A percentile compares a stretch with the other conserved stretches of the same genome.
Evolutionary conservation across 768 basidiomycete genomes (phyloP).

Genomic region (Asterophora lycoperdoides): DNA sequence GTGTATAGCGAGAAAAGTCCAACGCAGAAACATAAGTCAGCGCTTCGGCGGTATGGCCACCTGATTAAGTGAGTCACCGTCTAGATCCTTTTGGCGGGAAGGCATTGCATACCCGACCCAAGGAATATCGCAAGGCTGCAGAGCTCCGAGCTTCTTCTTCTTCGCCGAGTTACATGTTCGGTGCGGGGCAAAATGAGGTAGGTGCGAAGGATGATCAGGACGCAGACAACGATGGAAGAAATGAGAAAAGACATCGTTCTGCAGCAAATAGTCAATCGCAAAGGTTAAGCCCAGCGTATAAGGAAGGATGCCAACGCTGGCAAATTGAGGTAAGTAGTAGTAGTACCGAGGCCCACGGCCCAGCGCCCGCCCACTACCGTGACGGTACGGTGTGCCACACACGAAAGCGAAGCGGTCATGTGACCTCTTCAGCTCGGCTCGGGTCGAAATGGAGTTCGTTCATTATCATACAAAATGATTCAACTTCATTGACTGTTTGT

Average conservation of each 20-base stretch:
- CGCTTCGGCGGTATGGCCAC: slow-evolving; percentile 92
- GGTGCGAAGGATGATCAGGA: slow-evolving; percentile 23
- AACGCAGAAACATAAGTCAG: slow-evolving; percentile 67
- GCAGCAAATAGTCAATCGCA: background rate
- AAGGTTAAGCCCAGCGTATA: background rate
- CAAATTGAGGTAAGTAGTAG: background rate
- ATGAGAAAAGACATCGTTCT: slow-evolving; percentile 14
- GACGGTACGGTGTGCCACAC: too few relatives aligned
- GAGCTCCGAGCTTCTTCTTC: slow-evolving; percentile 13
- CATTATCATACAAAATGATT: too few relatives aligned
- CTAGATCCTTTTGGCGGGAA: background rate
- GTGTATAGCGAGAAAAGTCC: slow-evolving; percentile 69
- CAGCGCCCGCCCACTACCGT: too few relatives aligned
- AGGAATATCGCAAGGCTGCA: slow-evolving; percentile 77
- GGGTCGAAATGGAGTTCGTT: too few relatives aligned
- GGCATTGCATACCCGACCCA: slow-evolving; percentile 69
- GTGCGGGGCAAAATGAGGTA: slow-evolving; percentile 26
- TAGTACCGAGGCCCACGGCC: too few relatives aligned
- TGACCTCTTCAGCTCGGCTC: background rate
- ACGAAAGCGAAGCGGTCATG: too few relatives aligned
- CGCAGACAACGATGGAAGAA: background rate
- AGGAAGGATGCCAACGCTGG: too few relatives aligned
- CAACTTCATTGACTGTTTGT: too few relatives aligned
- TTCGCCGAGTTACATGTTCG: background rate
- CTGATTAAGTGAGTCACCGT: slow-evolving; percentile 36